Evolutionary conservation across 208 protist species (phyloP), one percentile per base, ranked within the genome.

Genomic region (Porcisia hertigi): DNA sequence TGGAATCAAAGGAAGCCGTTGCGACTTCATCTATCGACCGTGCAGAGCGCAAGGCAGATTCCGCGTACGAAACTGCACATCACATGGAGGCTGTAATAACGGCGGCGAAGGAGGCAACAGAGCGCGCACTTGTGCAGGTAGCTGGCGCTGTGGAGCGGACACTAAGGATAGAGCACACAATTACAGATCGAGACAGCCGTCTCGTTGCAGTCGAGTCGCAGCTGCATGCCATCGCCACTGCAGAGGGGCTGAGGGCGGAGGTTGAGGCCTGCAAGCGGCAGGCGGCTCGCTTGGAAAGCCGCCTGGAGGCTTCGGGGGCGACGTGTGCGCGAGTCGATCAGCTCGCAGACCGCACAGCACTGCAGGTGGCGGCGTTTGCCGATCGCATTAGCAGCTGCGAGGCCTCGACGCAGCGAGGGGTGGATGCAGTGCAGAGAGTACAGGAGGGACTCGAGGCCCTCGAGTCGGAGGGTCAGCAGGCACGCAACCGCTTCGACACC

Each of bases 41-140:
- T 6, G 90, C 88, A 52, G 90, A 96, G 84, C 81, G 86, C 55
- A 94, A 91, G 80, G 77, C 86, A 1, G 88, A 94, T 70, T 75
- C 83, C 36, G 85, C 85, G 47, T 83, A 90, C 59, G 88, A 93
- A 30, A 74, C 76, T 7, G 79, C 69, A 25, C 74, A 72, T 14
- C 82, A 82, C 30, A 81, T 85, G 67, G 88, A 93, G 45, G 83
- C 83, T 1, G 62, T 58, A 18, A 62, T 90, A 34, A 52, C 73
- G 53, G 69, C 80, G 14, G 86, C 80, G 45, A 73, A 79, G 57
- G 87, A 94, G 62, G 75, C 76, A 70, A 69, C 80, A 30, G 85
- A 90, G 65, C 69, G 77, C 5, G 85, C 86, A 12, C 34, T 63
- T 70, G 76, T 78, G 43, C 73, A 82, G 57, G 78, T 80, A 6